Percentiles rank a stretch among this genome's conserved stretches.
phyloP scores from a whole-genome alignment of 2,329 filamentous ascomycete genomes.

The Trichoderma sp. region DNA sequence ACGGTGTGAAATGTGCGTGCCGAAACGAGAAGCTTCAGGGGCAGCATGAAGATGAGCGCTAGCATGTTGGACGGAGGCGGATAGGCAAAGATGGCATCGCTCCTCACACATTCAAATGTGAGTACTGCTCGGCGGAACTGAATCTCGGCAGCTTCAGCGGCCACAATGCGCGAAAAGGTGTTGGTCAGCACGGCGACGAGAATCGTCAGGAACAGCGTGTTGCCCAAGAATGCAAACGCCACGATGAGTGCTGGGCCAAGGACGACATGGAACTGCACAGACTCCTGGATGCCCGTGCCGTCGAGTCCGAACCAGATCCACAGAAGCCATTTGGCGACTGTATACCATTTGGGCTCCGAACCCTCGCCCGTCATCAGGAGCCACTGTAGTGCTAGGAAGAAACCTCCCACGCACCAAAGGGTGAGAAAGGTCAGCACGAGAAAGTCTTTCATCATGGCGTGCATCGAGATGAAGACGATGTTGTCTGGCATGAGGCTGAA shows the following conservation, averaged over 20 bases:
- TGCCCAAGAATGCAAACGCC: conserved; percentile 69
- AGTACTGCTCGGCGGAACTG: conserved; percentile 69
- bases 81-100: conserved; percentile 67
- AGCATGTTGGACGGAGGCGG: conserved; percentile 68
- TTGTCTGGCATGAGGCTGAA: conserved; percentile 74
- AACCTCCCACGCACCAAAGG: conserved; percentile 67
- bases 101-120: conserved; percentile 72
- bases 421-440: conserved; percentile 64
- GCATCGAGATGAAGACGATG: conserved; percentile 69
- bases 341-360: conserved; percentile 40
- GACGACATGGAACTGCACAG: conserved; percentile 60
- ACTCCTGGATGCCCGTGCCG: conserved; percentile 52
- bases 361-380: conserved; percentile 41
- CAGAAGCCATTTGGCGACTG: conserved; percentile 72
- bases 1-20: conserved; percentile 67
- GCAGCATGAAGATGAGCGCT: conserved; percentile 60
- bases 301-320: conserved; percentile 80
- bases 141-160: conserved; percentile 66
- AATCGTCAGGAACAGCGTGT: conserved; percentile 72
- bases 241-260: conserved; percentile 69
- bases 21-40: conserved; percentile 61
- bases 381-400: conserved; percentile 68
- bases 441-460: conserved; percentile 74
- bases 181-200: conserved; percentile 71
- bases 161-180: conserved; percentile 68